phyloP scores from a whole-genome alignment of 768 basidiomycete species.

The Lentinula raphanica region DNA sequence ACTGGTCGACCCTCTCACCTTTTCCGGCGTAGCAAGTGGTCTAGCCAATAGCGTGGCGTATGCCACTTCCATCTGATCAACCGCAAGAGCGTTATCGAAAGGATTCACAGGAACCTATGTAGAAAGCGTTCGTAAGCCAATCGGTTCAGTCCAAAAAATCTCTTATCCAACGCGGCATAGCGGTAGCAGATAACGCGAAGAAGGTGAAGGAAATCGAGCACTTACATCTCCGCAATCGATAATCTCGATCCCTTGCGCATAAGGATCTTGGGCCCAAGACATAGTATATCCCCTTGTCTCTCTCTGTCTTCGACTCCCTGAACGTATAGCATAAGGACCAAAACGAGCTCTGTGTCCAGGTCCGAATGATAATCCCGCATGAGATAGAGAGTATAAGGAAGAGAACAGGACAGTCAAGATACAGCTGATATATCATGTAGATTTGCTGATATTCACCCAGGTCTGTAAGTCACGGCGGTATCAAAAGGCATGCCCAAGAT shows the following conservation, averaged over 20 bases:
- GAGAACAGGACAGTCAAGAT: too few relatives aligned
- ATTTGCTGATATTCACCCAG: too few relatives aligned
- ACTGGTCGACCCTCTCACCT: not conserved
- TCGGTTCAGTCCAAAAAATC: too few relatives aligned
- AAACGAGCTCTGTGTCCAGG: slow-evolving; percentile 77
- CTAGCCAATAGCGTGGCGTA: slow-evolving; percentile 73
- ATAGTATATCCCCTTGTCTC: slow-evolving; percentile 56
- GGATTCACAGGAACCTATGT: slow-evolving; percentile 67
- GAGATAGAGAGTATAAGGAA: not conserved
- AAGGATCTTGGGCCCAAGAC: slow-evolving; percentile 70
- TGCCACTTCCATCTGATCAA: slow-evolving; percentile 85
- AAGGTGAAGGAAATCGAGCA: not conserved
- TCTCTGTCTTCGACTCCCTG: slow-evolving; percentile 68
- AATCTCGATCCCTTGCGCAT: slow-evolving; percentile 48
- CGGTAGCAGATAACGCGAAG: too few relatives aligned
- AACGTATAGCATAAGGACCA: slow-evolving; percentile 81
- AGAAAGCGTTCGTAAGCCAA: too few relatives aligned
- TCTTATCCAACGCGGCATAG: too few relatives aligned
- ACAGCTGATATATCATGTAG: too few relatives aligned
- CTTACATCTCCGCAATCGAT: slow-evolving; percentile 82
- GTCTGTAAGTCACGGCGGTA: slow-evolving; percentile 59
- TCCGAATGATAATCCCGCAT: slow-evolving; percentile 18
- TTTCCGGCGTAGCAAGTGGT: slow-evolving; percentile 31
- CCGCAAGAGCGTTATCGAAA: slow-evolving; percentile 77
- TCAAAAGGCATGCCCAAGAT: slow-evolving; percentile 80